These are phyloP conservation scores for Gossypium turneri DNA, from an alignment of 345 rosid genomes.

Conservation along the genomic window DNA sequence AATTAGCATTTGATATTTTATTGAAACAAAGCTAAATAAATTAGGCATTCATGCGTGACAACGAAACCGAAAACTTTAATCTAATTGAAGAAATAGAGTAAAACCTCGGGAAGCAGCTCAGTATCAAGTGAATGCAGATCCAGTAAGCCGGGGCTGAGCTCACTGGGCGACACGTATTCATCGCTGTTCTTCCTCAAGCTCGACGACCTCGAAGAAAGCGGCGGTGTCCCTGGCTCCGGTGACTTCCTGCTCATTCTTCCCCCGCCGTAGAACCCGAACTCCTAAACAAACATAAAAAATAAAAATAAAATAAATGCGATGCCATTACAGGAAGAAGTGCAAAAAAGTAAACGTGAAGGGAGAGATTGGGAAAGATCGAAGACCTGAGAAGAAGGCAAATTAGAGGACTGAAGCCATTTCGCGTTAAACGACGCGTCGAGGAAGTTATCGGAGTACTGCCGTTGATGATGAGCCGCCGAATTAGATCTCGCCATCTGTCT, in stretches of 20 bases:
- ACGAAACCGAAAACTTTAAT: not conserved
- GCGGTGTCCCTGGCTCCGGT: constrained; percentile 25
- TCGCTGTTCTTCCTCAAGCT: constrained; percentile 40
- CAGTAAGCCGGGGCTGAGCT: constrained; percentile 48
- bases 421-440: constrained; percentile 29
- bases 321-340: not conserved
- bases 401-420: constrained; percentile 42
- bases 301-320: not conserved
- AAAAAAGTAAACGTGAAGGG: not conserved
- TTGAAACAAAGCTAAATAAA: constrained; percentile 4
- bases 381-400: constrained; percentile 23
- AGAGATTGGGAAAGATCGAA: not conserved
- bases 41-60: not conserved
- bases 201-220: constrained; percentile 34
- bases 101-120: constrained; percentile 52
- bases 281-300: constrained; percentile 20
- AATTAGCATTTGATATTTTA: not conserved
- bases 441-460: constrained; percentile 51
- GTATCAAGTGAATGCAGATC: constrained; percentile 62
- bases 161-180: constrained; percentile 29
- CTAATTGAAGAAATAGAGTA: not conserved
- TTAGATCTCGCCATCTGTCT: constrained; percentile 43
- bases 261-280: constrained; percentile 26
- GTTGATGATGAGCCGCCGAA: constrained; percentile 44
- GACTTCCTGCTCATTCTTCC: constrained; percentile 32